A percentile compares a stretch with the other conserved stretches of the same genome.
Conservation (phyloP, 768 basidiomycete genomes). For the Lactarius hengduanensis region DNA sequence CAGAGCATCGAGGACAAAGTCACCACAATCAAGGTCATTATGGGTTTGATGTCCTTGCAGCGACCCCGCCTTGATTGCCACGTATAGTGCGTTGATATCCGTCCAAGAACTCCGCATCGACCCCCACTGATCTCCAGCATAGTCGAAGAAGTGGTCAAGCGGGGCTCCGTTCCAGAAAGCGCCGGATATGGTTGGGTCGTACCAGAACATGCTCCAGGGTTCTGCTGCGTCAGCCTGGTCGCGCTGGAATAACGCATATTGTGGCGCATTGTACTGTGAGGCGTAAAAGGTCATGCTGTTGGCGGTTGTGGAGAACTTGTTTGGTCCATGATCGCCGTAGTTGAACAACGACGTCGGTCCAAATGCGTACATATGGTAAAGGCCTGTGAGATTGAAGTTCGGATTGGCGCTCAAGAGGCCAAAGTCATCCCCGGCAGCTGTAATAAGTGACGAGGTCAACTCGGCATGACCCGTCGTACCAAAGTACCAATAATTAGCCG, state of each 20-base stretch:
- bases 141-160: conserved; percentile 81
- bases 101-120: conserved; percentile 95
- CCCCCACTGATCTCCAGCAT: conserved; percentile 75
- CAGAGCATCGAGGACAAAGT: conserved; percentile 93
- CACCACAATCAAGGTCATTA: conserved; percentile 91
- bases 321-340: conserved; percentile 84
- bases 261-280: conserved; percentile 62
- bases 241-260: conserved; percentile 86
- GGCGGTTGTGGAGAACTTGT: conserved; percentile 94
- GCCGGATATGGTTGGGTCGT: conserved; percentile 75
- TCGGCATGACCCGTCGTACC: conserved; percentile 91
- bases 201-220: conserved; percentile 79
- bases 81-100: conserved; percentile 74
- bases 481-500: conserved; percentile 94
- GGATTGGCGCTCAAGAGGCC: conserved; percentile 69
- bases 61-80: conserved; percentile 86
- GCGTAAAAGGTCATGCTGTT: conserved; percentile 84
- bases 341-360: conserved; percentile 87
- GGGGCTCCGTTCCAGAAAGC: conserved; percentile 89
- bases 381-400: conserved; percentile 68
- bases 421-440: conserved; percentile 84
- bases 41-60: conserved; percentile 87
- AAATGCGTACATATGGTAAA: conserved; percentile 86
- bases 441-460: conserved; percentile 75
- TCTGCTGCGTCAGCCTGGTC: conserved; percentile 64